Percentiles rank a stretch among this genome's conserved stretches.
phyloP scores from a whole-genome alignment of 164 flowering plant species.

The Euptelea pleiosperma region DNA sequence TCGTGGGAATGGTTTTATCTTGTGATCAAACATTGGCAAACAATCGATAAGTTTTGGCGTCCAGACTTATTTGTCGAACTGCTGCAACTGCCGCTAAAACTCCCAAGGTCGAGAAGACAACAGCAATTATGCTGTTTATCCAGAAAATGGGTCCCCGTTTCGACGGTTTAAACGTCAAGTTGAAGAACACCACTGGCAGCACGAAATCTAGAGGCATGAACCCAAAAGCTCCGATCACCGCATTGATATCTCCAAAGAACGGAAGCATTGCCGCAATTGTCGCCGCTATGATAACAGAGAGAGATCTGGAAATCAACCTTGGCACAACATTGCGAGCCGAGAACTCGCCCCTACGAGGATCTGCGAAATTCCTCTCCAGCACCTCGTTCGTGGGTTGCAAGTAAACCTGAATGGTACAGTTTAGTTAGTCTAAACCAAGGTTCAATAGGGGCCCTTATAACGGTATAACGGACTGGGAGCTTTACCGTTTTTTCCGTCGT shows the following conservation, averaged over 20 bases:
- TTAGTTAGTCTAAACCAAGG: no score
- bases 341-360: conserved; percentile 49
- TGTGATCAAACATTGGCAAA: conserved; percentile 60
- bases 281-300: conserved; percentile 52
- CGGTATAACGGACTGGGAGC: no score
- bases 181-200: conserved; percentile 71
- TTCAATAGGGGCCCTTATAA: no score
- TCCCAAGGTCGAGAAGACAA: conserved; percentile 42
- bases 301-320: conserved; percentile 48
- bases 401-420: conserved; percentile 47
- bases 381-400: conserved; percentile 85
- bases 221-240: conserved; percentile 74
- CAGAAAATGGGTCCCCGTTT: conserved; percentile 43
- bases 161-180: conserved; percentile 67
- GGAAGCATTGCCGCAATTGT: conserved; percentile 83
- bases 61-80: conserved; percentile 64
- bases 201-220: conserved; percentile 77
- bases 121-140: conserved; percentile 49
- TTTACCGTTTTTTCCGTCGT: no score
- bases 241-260: conserved; percentile 82
- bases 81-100: conserved; percentile 65
- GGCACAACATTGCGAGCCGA: conserved; percentile 67
- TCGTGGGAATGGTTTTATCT: not conserved
- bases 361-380: conserved; percentile 50
- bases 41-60: conserved; percentile 55